These are phyloP conservation scores for Thuja plicata DNA, from an alignment of 83 land plant genomes.

Conservation along the genomic window DNA sequence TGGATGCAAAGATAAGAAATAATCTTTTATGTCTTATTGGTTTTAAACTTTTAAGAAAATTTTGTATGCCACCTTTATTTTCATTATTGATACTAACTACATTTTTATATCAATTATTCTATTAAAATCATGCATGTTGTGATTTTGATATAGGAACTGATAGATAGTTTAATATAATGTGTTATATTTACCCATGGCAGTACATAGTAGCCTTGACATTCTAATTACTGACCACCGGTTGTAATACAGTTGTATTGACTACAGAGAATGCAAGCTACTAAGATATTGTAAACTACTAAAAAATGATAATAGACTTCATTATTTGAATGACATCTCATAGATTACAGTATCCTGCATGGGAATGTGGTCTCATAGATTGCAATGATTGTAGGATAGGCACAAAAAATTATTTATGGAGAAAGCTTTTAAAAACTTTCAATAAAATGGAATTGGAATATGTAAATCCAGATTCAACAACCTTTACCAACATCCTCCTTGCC, in stretches of 20 bases:
- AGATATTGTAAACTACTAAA: neutral
- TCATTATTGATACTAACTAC: neutral
- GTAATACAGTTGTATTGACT: neutral
- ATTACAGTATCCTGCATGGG: too few species aligned
- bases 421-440: too few species aligned
- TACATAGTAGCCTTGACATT: neutral
- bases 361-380: too few species aligned
- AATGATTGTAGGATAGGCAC: too few species aligned
- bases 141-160: neutral
- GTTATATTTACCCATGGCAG: neutral
- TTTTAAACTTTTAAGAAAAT: slow-evolving; percentile 65
- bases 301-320: too few species aligned
- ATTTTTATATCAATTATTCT: neutral
- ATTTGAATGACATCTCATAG: too few species aligned
- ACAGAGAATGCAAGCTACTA: neutral
- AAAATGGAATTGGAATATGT: too few species aligned
- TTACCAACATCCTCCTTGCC: too few species aligned
- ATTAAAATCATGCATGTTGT: neutral
- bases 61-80: slow-evolving; percentile 2
- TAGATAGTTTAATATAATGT: neutral
- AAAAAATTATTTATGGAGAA: too few species aligned
- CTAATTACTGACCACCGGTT: neutral
- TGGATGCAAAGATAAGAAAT: slow-evolving; percentile 92
- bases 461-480: too few species aligned
- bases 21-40: slow-evolving; percentile 96